Percentiles rank a stretch among this genome's conserved stretches.
Evolutionary conservation across 2,329 filamentous ascomycete species (phyloP).

Genomic region (Hypoxylon sp.): DNA sequence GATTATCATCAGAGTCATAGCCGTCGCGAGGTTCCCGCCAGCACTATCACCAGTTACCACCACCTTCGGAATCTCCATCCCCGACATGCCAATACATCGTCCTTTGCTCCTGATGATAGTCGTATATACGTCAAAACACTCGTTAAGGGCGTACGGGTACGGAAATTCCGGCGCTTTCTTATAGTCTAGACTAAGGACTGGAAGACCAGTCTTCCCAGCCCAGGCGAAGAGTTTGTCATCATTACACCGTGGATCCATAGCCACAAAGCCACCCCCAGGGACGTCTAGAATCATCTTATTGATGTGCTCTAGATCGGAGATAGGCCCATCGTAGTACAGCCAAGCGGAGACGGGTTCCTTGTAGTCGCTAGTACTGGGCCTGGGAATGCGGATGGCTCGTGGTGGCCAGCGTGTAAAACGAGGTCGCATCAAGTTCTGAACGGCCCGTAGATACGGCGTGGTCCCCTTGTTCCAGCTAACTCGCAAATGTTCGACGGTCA

Average conservation of each 20-base stretch:
- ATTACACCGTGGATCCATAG: slow-evolving; percentile 94
- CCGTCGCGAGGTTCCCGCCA: slow-evolving; percentile 84
- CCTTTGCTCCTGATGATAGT: slow-evolving; percentile 80
- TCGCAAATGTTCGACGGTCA: slow-evolving; percentile 92
- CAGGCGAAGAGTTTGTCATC: slow-evolving; percentile 95
- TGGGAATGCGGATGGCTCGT: slow-evolving; percentile 84
- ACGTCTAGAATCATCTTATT: slow-evolving; percentile 88
- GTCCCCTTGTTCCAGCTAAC: slow-evolving; percentile 97
- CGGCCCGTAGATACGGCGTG: slow-evolving; percentile 84
- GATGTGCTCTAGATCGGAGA: slow-evolving; percentile 82
- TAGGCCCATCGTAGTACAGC: slow-evolving; percentile 93
- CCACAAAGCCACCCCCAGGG: slow-evolving; percentile 94
- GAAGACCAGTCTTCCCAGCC: slow-evolving; percentile 90
- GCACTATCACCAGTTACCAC: slow-evolving; percentile 86
- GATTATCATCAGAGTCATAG: slow-evolving; percentile 89
- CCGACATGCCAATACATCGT: slow-evolving; percentile 81
- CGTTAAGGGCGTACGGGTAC: slow-evolving; percentile 87
- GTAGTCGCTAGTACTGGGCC: slow-evolving; percentile 85
- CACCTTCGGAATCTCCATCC: slow-evolving; percentile 74
- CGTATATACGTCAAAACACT: slow-evolving; percentile 89
- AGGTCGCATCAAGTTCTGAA: slow-evolving; percentile 82
- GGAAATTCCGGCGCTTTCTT: slow-evolving; percentile 87
- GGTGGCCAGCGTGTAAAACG: slow-evolving; percentile 86
- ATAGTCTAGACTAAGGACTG: slow-evolving; percentile 92
- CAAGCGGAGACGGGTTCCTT: slow-evolving; percentile 86